phyloP scores from a whole-genome alignment of 2,329 filamentous ascomycete species.

The Fusarium tjaetaba region DNA sequence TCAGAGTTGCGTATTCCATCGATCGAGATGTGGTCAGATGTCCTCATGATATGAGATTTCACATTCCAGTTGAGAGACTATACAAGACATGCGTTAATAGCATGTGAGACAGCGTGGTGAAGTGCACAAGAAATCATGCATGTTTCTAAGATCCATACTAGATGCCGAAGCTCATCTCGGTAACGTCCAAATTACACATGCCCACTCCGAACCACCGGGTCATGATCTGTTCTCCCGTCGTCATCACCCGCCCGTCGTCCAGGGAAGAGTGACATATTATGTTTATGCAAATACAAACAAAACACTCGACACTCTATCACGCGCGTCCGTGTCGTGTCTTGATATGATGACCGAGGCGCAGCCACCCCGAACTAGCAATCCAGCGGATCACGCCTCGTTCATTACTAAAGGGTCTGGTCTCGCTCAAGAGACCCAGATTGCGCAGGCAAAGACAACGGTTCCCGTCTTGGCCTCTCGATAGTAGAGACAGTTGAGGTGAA shows the following conservation, averaged over 20 bases:
- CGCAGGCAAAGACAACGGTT: conserved; percentile 15
- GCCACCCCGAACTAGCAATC: not conserved
- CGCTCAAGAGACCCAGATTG: not conserved
- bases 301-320: not conserved
- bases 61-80: conserved; percentile 19
- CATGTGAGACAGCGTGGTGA: conserved; percentile 13
- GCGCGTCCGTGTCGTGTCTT: conserved; percentile 5
- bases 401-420: conserved; percentile 4
- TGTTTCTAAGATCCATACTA: conserved; percentile 11
- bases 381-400: conserved; percentile 9
- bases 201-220: conserved; percentile 26
- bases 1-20: conserved; percentile 9
- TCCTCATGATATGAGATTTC: not conserved
- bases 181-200: conserved; percentile 23
- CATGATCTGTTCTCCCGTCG: conserved; percentile 21
- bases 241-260: conserved; percentile 26
- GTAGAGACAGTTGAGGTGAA: not conserved
- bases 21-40: not conserved
- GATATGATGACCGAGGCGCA: conserved; percentile 1
- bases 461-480: conserved; percentile 25
- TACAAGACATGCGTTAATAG: conserved; percentile 11
- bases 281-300: conserved; percentile 30
- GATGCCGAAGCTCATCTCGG: conserved; percentile 37
- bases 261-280: conserved; percentile 9
- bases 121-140: conserved; percentile 18